Conservation (phyloP, 176 grass and related monocot genomes). For the Poa annua region DNA sequence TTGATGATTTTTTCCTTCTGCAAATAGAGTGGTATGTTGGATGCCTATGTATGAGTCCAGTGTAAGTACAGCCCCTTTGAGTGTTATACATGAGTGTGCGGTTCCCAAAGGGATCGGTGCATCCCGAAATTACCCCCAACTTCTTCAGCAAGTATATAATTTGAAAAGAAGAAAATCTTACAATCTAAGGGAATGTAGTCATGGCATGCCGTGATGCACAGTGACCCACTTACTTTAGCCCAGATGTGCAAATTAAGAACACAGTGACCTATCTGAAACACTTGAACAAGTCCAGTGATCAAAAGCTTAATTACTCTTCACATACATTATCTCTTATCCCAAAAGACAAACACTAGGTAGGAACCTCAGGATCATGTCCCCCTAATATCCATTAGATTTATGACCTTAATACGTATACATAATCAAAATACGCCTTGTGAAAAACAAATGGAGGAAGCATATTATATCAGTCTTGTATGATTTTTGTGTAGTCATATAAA, state of each 20-base stretch:
- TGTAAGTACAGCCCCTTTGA: too few relatives aligned
- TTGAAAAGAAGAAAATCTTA: too few relatives aligned
- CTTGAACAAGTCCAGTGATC: not conserved
- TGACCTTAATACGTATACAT: not conserved
- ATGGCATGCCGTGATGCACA: not conserved
- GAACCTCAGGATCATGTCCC: not conserved
- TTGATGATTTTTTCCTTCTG: too few relatives aligned
- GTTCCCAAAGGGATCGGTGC: too few relatives aligned
- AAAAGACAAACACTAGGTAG: not conserved
- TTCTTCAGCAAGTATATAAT: too few relatives aligned
- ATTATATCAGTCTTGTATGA: not conserved
- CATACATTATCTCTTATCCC: not conserved
- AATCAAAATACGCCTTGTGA: not conserved
- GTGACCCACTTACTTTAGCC: not conserved
- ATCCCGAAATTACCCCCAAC: too few relatives aligned
- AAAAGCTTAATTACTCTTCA: not conserved
- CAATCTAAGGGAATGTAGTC: not conserved
- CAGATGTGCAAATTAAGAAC: not conserved
- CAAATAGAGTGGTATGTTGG: too few relatives aligned
- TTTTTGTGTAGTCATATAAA: not conserved
- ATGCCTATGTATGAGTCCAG: too few relatives aligned
- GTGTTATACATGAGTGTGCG: too few relatives aligned
- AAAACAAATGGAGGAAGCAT: not conserved
- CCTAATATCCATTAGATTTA: not conserved
- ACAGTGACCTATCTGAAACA: not conserved